A percentile compares a stretch with the other conserved stretches of the same genome.
Evolutionary conservation across 2,329 filamentous ascomycete species (phyloP).

Genomic region (Xylaria sp.): DNA sequence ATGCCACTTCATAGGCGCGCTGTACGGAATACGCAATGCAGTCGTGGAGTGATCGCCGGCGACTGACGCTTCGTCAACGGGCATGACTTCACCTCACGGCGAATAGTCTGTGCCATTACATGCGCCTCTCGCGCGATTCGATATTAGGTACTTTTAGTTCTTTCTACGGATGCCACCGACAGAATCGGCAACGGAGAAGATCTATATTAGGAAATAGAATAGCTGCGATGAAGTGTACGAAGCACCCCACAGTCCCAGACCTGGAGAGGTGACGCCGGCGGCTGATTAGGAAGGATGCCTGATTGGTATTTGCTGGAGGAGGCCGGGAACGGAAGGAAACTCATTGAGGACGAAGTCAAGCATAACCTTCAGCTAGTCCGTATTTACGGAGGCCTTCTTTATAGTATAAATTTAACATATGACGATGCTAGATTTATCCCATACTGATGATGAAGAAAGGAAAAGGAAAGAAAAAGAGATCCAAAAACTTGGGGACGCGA

Average conservation of each 20-base stretch:
- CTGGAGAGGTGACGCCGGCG: slow-evolving; percentile 34
- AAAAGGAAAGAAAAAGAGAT: slow-evolving; percentile 21
- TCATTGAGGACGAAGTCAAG: slow-evolving; percentile 24
- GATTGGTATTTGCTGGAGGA: slow-evolving; percentile 30
- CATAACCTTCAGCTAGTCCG: slow-evolving; percentile 36
- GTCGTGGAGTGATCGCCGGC: too few species aligned
- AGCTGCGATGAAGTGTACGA: slow-evolving; percentile 25
- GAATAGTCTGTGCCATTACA: too few species aligned
- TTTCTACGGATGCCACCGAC: not conserved
- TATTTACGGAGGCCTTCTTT: slow-evolving; percentile 31
- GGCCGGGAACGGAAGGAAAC: slow-evolving; percentile 37
- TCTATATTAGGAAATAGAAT: not conserved
- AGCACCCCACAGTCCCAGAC: slow-evolving; percentile 36
- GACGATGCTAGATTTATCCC: slow-evolving; percentile 35
- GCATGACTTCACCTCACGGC: too few species aligned
- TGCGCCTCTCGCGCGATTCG: too few species aligned
- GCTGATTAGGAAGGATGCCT: slow-evolving; percentile 33
- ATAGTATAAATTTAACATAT: slow-evolving; percentile 33
- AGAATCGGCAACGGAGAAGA: not conserved
- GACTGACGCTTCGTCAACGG: too few species aligned
- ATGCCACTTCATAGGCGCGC: not conserved
- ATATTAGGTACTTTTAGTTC: too few species aligned
- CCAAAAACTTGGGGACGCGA: slow-evolving; percentile 6
- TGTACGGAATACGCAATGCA: too few species aligned
- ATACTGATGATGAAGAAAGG: slow-evolving; percentile 34